Base-by-base conservation (phyloP, 225 moss, liverwort and hornwort genomes). In the Marchantia paleacea region DNA sequence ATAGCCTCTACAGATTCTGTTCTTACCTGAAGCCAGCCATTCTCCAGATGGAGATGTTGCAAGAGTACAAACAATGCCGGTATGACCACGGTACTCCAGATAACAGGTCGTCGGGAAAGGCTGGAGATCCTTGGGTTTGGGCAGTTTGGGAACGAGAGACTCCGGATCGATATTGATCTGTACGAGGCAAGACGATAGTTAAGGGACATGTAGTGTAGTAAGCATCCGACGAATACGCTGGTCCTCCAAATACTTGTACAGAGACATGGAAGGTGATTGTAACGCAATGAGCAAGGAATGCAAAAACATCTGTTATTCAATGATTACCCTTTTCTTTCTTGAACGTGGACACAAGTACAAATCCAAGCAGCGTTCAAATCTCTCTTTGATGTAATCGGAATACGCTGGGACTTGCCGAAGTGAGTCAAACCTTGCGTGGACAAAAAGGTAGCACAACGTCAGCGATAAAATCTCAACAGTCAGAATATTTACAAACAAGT, bases 361-460 rank as follows among this genome's bases (percentile, higher is more conserved):
- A 85, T 99, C 99, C 72, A 99, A 75, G 77, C 99, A 99, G 75
- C 99, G 91, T 85, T 99, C 99, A 89, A 99, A 99, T 64, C 89
- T 90, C 85, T 99, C 99, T 83, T 94, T 93, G 51, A 95, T 90
- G 65, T 82, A 99, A 50, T 90, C 91, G 50, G 91, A 85, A 88
- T 99, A 99, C 11, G 99, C 91, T 80, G 99, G 99, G 82, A 99
- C 92, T 77, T 95, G 87, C 73, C 90, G 92, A 82, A 95, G 90
- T 20, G 95, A 89, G 69, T 90, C 87, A 81, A 82, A 99, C 16
- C 97, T 97, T 89, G 81, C 22, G 6, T 29, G 67, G 29, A 77
- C 61, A 48, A 77, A 55, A 3, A 75, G 57, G 29, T 29, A 55
- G 16, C 14, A 12, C 0, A 57, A 7, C 15, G 55, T 75, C 55